Evolutionary conservation across 2,329 filamentous ascomycete species (phyloP).

Genomic region (Aureobasidium sp.): DNA sequence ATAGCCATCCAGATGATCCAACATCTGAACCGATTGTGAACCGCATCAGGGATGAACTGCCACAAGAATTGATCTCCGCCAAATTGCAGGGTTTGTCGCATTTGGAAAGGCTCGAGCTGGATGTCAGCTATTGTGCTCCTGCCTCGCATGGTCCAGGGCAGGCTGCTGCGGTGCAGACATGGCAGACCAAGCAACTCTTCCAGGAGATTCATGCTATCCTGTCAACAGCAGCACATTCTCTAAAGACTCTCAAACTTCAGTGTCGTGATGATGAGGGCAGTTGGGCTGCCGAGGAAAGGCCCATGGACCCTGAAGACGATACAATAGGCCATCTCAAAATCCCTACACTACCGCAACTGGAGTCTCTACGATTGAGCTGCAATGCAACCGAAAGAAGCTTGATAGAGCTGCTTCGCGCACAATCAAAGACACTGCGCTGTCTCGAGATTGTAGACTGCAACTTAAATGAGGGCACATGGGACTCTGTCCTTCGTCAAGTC

Average conservation of each 20-base stretch:
- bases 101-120: background rate
- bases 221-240: background rate
- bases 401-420: constrained; percentile 19
- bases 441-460: constrained; percentile 16
- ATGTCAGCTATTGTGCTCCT: background rate
- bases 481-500: constrained; percentile 17
- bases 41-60: background rate
- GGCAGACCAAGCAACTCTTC: background rate
- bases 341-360: constrained; percentile 19
- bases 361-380: constrained; percentile 18
- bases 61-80: background rate
- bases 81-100: background rate
- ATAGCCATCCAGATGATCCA: background rate
- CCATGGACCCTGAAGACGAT: constrained; percentile 8
- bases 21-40: background rate
- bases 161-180: background rate
- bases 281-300: background rate
- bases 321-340: constrained; percentile 18
- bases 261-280: constrained; percentile 6
- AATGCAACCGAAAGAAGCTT: constrained; percentile 17
- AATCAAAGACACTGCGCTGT: constrained; percentile 19
- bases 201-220: constrained; percentile 8
- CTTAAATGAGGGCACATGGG: background rate
- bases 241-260: background rate
- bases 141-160: background rate